Base-by-base conservation (phyloP, 495 filamentous ascomycete genomes). In the Daldinia decipiens region DNA sequence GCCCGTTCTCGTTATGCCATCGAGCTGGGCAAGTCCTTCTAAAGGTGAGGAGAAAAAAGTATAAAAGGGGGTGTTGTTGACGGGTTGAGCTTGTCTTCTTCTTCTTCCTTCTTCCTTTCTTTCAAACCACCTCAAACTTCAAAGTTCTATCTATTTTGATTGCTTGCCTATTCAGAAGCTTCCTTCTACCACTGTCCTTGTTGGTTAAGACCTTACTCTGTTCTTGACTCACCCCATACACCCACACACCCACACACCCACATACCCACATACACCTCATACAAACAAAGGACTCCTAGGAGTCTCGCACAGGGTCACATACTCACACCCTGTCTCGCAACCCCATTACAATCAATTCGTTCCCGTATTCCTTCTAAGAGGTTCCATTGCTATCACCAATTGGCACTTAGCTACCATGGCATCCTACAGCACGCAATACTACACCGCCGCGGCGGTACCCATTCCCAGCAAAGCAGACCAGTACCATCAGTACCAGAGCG, bases 401-500 rank as follows among this genome's bases (percentile, higher is more conserved):
- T 26, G 66, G 7, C 12, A 55, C 26, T 15, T n/a, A 59, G 26
- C 59, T 78, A 81, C 65, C 76, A 88, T 89, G 87, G 80, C 87
- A 60, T 81, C 86, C 54, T 81, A 81, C 77, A 77, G 80, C 73
- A 76, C 80, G 34, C 85, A 87, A 75, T 88, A 89, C 76, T 86
- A 89, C 62, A 67, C 62, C 70, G 70, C 65, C 15, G 52, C 59
- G 26, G 74, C 74, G 19, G 59, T 76, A 15, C 65, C 66, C 56
- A 72, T 75, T 50, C 57, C 73, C 34, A 68, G 60, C 59, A 76
- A 77, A 29, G 69, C 76, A 79, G 82, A 85, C 19, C 87, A 79
- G 40, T 86, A 77, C 77, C 80, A 79, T 63, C 80, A 76, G 79
- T 83, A 84, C 80, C 85, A 82, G 82, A 84, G 77, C 80, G 81